These are phyloP conservation scores for Spergularia marina DNA, from an alignment of 148 eudicot genomes.

Conservation along the genomic window DNA sequence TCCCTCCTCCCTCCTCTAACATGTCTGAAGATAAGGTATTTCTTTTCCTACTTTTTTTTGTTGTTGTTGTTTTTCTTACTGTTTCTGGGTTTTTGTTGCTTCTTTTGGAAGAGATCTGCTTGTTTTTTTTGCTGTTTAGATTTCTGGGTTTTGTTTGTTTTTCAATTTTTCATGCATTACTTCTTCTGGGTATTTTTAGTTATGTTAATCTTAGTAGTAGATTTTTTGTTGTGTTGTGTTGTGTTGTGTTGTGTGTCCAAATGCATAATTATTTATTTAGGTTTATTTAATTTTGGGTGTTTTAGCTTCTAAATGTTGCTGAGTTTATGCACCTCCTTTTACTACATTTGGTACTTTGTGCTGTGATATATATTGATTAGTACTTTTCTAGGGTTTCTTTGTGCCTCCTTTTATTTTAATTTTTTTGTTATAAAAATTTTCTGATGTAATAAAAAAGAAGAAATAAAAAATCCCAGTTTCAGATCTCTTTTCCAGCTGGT, in stretches of 20 bases:
- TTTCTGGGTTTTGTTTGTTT: conserved; percentile 14
- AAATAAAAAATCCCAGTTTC: conserved; percentile 4
- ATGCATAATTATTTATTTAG: background rate
- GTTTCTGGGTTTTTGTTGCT: background rate
- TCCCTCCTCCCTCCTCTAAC: background rate
- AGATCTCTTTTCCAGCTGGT: conserved; percentile 25
- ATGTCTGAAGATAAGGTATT: conserved; percentile 49
- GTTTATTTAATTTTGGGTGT: background rate
- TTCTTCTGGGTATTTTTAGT: background rate
- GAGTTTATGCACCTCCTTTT: background rate
- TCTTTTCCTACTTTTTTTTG: background rate
- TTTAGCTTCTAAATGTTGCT: conserved; percentile 3
- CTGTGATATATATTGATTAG: background rate
- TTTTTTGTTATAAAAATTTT: background rate
- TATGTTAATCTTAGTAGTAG: background rate
- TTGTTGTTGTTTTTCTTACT: background rate
- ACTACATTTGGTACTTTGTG: too few species aligned
- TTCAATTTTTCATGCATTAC: conserved; percentile 3
- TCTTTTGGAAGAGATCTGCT: background rate
- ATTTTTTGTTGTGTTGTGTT: background rate
- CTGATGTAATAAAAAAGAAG: background rate
- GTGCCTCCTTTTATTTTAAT: background rate
- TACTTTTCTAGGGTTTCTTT: conserved; percentile 14
- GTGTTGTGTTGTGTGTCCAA: background rate
- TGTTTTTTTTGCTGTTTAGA: background rate